Evolutionary conservation across 768 basidiomycete genomes (phyloP), one percentile per base, ranked within the genome.

Genomic region (Agrocybe praecox): DNA sequence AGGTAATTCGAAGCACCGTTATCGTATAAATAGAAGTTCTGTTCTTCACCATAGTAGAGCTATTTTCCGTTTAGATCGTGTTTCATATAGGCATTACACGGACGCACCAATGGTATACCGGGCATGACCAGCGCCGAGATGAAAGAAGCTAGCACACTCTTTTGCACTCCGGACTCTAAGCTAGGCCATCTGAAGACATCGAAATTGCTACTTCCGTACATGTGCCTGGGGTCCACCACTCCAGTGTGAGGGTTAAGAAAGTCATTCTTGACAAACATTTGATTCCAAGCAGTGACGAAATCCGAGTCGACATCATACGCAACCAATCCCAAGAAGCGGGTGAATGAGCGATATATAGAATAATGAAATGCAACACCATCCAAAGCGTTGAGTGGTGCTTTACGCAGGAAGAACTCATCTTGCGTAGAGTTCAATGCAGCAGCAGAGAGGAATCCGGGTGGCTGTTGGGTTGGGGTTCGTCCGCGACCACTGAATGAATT

Each of bases 171-270:
- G 65, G 93, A 91, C 65, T 89, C 84, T 64, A 97, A 69, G 72
- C 89, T 87, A 3, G 92, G 93, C 95, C 94, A 97, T 55, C 95
- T 83, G 80, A 90, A 97, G 10, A 97, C 84, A 77, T 96, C 95
- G 75, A 96, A 96, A 68, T 96, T 96, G 67, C 89, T 90, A n/a
- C 88, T 87, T 40, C 95, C 95, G 66, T 80, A 94, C 89, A 95
- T 86, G 73, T 97, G 95, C 59, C 81, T 79, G 2, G 94, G 94
- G 67, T 97, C 94, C 43, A 94, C 73, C 7, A 63, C 2, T 53
- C 85, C 86, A 0, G 78, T 86, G 45, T 76, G 70, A 2, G 88
- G 72, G 68, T 96, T 96, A 49, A 96, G 58, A 64, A 96, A 88
- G 65, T 97, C 95, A 66, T 96, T 87, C 70, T 85, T 81, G 64